phyloP scores from a whole-genome alignment of 140 eudicot species.

The Senecio squalidus region DNA sequence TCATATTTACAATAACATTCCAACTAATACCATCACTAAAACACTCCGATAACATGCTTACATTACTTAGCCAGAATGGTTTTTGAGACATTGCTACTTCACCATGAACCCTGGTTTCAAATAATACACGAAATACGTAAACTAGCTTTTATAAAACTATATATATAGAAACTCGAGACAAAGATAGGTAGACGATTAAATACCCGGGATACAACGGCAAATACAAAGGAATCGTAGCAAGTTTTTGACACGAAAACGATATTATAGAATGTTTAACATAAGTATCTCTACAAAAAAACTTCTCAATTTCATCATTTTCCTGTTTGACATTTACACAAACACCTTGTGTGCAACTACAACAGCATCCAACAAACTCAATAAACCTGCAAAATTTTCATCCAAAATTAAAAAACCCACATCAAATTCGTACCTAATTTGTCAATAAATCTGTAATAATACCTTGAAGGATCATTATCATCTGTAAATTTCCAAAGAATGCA shows the following conservation, averaged over 20 bases:
- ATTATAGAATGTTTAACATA: conserved; percentile 31
- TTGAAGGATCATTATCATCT: conserved; percentile 65
- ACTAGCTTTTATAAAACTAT: background rate
- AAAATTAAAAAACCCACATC: background rate
- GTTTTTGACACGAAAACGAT: conserved; percentile 47
- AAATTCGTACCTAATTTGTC: too few relatives aligned
- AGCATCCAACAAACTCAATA: conserved; percentile 62
- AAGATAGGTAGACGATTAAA: background rate
- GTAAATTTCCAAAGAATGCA: conserved; percentile 62
- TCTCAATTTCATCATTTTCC: conserved; percentile 37
- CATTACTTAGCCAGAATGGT: conserved; percentile 42
- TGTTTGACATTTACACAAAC: conserved; percentile 28
- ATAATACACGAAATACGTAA: background rate
- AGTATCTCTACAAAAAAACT: conserved; percentile 45
- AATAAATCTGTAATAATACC: conserved; percentile 38
- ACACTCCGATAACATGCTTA: conserved; percentile 11
- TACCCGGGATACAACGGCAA: conserved; percentile 65
- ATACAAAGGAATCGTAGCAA: conserved; percentile 50
- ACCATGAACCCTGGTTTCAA: conserved; percentile 63
- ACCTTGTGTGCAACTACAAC: conserved; percentile 52
- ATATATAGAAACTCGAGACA: background rate
- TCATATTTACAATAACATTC: background rate
- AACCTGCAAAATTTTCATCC: conserved; percentile 29
- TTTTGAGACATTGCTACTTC: conserved; percentile 57
- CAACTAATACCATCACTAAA: background rate